phyloP scores from a whole-genome alignment of 1,284 basidiomycete genomes.

The Irpex sp. region DNA sequence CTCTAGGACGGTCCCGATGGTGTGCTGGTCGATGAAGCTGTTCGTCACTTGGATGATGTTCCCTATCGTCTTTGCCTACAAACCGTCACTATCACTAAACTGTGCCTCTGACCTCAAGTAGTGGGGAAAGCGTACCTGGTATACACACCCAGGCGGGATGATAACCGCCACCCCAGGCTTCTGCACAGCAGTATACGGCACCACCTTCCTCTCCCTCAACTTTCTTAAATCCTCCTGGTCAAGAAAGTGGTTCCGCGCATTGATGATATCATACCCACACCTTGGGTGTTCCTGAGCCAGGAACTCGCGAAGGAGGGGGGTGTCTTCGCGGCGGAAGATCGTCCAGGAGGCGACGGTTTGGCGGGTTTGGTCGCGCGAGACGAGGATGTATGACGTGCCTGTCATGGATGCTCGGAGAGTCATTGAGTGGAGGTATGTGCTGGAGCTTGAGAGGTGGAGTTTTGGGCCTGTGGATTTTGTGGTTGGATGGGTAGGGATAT shows the following conservation, averaged over 20 bases:
- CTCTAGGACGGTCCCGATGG: background rate
- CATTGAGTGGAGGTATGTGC: background rate
- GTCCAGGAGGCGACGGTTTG: background rate
- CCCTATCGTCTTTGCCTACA: background rate
- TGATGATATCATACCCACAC: background rate
- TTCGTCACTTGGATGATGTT: background rate
- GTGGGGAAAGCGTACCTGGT: background rate
- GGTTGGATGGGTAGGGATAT: background rate
- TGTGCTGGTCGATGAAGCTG: background rate
- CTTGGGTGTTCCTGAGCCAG: background rate
- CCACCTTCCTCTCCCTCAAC: background rate
- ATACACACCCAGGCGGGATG: background rate
- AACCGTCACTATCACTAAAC: background rate
- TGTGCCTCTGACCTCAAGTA: background rate
- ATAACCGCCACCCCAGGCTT: background rate
- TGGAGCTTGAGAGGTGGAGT: background rate
- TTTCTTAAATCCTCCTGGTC: background rate
- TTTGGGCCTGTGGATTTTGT: background rate
- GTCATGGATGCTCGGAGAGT: background rate
- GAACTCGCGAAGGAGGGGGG: background rate
- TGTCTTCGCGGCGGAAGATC: background rate
- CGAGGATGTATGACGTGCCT: background rate
- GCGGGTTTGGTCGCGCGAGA: background rate
- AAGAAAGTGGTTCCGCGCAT: background rate
- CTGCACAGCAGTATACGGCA: background rate